Base-by-base conservation (phyloP, 441 rosid species). In the Aleurites moluccanus region DNA sequence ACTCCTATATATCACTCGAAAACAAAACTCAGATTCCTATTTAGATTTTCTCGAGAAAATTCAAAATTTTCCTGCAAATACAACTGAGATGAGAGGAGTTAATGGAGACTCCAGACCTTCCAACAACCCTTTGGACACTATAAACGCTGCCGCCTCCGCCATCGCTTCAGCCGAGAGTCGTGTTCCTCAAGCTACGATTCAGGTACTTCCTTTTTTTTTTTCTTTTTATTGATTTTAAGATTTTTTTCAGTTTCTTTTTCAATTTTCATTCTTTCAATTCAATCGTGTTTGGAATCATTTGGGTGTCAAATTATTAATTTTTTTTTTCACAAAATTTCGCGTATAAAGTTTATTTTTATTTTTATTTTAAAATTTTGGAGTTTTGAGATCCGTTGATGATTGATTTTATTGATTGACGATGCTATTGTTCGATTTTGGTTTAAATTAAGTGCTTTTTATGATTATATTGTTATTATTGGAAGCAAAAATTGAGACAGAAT, bases 61-160 rank as follows among this genome's bases (percentile, higher is more conserved):
- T 56, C 61, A 57, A 30, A 23, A 47, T 77, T 76, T 79, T 76
- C 70, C 82, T 64, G 62, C 73, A 76, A 75, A 75, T 68, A 23
- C 50, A 23, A 10, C 28, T 23, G 49, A n/a, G 84, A 86, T 85
- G 92, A 85, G 94, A 78, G 76, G 79, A 67, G 79, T 63, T 14
- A 77, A 76, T 76, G 82, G 81, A 78, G 84, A 76, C 47, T 62
- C 86, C 52, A 77, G 86, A 77, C 85, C 82, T 59, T 69, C 73
- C 45, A 77, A 76, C 82, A 83, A 75, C 83, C 81, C 87, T 70
- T 74, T 88, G 65, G 91, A 89, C 47, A 91, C 96, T 25, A 83
- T 95, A 60, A 85, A 79, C 94, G 96, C 98, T 42, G 97, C 98
- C 73, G 97, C 96, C 76, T 79, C 88, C 13, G 96, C 90, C 80